These are phyloP conservation scores for Saccharum hybrid DNA, from an alignment of 202 grass and related monocot species.

Conservation along the genomic window DNA sequence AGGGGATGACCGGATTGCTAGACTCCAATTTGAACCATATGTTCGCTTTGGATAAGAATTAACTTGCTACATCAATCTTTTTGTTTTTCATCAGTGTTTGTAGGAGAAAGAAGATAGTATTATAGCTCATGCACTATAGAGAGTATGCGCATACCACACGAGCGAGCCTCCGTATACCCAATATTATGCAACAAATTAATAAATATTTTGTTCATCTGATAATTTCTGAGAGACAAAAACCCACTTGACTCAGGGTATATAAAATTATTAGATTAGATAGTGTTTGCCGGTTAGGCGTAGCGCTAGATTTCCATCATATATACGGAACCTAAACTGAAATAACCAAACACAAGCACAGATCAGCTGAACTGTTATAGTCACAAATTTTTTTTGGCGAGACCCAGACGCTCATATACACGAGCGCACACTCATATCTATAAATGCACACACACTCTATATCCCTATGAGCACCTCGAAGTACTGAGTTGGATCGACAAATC, in stretches of 20 bases:
- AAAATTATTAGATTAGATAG: background rate
- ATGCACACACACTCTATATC: too few species aligned
- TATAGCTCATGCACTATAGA: background rate
- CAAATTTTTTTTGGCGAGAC: background rate
- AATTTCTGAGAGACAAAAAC: background rate
- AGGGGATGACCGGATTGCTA: background rate
- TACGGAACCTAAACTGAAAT: background rate
- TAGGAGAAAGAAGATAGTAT: background rate
- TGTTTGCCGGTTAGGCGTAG: background rate
- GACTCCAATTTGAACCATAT: background rate
- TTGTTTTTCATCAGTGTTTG: background rate
- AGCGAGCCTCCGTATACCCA: background rate
- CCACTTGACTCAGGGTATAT: background rate
- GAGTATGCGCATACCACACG: background rate
- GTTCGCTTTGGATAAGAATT: background rate
- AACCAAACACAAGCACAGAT: background rate
- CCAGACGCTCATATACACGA: too few species aligned
- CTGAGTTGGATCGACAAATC: too few species aligned
- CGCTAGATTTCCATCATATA: background rate
- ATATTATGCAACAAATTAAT: background rate
- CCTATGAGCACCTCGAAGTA: too few species aligned
- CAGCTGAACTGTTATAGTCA: background rate
- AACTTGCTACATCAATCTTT: background rate
- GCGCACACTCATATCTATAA: too few species aligned
- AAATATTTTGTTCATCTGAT: background rate